phyloP scores from a whole-genome alignment of 371 early-diverging fungal species.

The Lichtheimia corymbifera region DNA sequence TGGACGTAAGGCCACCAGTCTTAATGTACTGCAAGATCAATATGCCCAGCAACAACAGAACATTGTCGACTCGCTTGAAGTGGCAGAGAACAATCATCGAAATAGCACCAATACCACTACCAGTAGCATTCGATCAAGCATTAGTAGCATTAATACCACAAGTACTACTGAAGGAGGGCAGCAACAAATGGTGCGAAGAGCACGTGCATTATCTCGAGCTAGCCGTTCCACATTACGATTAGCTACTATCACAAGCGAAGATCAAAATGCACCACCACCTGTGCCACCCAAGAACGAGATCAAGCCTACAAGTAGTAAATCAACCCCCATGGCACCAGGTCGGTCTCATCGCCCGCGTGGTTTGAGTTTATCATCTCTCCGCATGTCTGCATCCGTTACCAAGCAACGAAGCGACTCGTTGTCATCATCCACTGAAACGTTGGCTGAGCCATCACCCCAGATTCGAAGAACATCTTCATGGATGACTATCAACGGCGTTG shows the following conservation, averaged over 20 bases:
- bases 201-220: neutral
- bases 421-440: neutral
- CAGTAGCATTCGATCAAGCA: too few species aligned
- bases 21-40: conserved; percentile 35
- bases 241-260: too few species aligned
- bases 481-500: neutral
- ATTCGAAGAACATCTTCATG: conserved; percentile 13
- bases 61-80: neutral
- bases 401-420: neutral
- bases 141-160: too few species aligned
- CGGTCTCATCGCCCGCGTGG: neutral
- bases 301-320: conserved; percentile 19
- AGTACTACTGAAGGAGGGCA: neutral
- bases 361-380: neutral
- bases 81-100: conserved; percentile 2
- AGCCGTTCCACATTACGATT: neutral
- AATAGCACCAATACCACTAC: neutral
- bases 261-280: neutral
- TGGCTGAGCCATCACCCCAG: conserved; percentile 3
- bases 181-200: neutral
- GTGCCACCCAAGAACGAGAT: conserved; percentile 6
- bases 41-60: conserved; percentile 13
- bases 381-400: neutral
- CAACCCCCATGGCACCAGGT: conserved; percentile 13
- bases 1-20: conserved; percentile 36